Base-by-base conservation (phyloP, 2,329 filamentous ascomycete genomes). In the Aureobasidium sp. region DNA sequence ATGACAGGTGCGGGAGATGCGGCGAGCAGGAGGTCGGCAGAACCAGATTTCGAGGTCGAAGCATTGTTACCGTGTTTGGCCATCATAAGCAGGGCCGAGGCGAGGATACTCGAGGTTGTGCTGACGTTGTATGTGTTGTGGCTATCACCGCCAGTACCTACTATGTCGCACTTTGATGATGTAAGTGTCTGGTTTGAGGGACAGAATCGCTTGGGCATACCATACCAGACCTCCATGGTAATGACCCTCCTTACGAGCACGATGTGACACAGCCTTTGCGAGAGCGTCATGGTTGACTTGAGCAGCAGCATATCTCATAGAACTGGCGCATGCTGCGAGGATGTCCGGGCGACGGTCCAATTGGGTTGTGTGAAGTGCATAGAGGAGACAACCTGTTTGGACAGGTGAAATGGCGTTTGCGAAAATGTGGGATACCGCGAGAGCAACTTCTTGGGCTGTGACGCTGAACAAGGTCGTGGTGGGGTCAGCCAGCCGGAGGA, bases 121-220 rank as follows among this genome's bases (percentile, higher is more conserved):
- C 89, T 94, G 73, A 99, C 93, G 75, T 99, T 99, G 85, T 96
- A 99, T 37, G 94, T 99, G 75, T 96, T 91, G 81, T 97, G 92
- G 25, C 89, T 88, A 78, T 99, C 94, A 71, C 94, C 94, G 67
- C 94, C 94, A 8, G 94, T 99, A 67, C 94, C 94, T 63, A 99
- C 94, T 73, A 99, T 97, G 74, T 99, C 94, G 73, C 92, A 86
- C 83, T 86, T 65, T 32, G 48, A 34, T 36, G 21, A 9, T n/a
- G 44, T 30, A 5, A 44, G 25, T 49, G 3, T 9, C 0, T 29
- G 7, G 3, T 21, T 8, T 10, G n/a, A 2, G 7, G 6, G 3
- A n/a, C 5, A 11, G n/a, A 11, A 3, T 25, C 5, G 45, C 50
- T 29, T 10, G 59, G 59, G 49, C 49, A 47, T 62, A 62, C 68